Base-by-base conservation (phyloP, 2,329 filamentous ascomycete genomes). In the Neonectria hederae region DNA sequence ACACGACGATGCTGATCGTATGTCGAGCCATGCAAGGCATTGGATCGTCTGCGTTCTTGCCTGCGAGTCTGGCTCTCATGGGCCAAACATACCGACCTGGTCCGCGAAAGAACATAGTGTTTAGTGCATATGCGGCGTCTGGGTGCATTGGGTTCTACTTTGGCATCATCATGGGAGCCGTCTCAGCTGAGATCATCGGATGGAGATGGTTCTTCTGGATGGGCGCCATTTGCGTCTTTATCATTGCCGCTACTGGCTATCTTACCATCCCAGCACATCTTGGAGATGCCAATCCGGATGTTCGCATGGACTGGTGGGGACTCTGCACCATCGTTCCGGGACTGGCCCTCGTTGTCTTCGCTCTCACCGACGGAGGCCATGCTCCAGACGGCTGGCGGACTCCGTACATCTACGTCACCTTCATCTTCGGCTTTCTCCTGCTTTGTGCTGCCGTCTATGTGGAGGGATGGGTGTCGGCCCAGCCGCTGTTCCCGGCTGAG, bases 191-290 rank as follows among this genome's bases (percentile, higher is more conserved):
- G 72, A 89, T 83, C 66, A 76, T 88, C 3, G 81, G 75, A 1
- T 92, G 90, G 89, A 74, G 84, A 6, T 91, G 87, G 88, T 92
- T 90, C 74, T 92, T 92, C 72, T 93, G 84, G 80, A 83, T 92
- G 56, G 90, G 90, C 1, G 70, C 75, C 65, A 74, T 80, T 40
- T 65, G 81, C 54, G 70, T 77, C 17, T 81, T 85, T 0, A 32
- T 88, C 32, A 72, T 87, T 3, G 83, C 82, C 2, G 81, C 83
- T 54, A 84, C 84, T 43, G 79, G 77, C 10, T 69, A 75, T 28
- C 63, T 83, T 38, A 78, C 76, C 24, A 77, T 83, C 45, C 82
- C 82, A 1, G 69, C 71, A 3, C 68, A 77, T 58, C 72, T 76
- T 55, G 63, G 72, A 62, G 55, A 78, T 10, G 65, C 71, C 6